Base-by-base conservation (phyloP, 2,329 filamentous ascomycete species). In the Fusarium verticillioides region DNA sequence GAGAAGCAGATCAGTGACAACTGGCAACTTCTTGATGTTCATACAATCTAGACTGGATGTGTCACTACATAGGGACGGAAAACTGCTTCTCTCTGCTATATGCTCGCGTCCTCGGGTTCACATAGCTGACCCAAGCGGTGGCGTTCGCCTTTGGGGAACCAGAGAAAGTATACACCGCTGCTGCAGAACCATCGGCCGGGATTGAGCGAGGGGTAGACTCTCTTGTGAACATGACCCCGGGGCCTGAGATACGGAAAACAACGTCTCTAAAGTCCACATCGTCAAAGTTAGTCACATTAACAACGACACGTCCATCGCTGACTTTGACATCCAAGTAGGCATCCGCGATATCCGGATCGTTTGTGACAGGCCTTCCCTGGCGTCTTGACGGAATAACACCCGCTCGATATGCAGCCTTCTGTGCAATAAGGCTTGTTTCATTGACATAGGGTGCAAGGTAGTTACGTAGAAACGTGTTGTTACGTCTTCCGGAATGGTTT, bases 401-500 rank as follows among this genome's bases (percentile, higher is more conserved):
- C 2, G 56, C 44, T 16, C 56, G 56, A 18, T 50, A 61, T 12
- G 61, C 44, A 32, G 61, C 61, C 6, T 26, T 37, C 26, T 64
- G 61, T 16, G 44, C 61, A 4, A 61, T 28, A 4, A 37, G 37
- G 9, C 61, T 61, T 19, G 61, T 64, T 26, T 1, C 37, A 4
- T 61, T 64, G 5, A 44, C 7, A 3, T 19, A 1, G 10, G 32
- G 5, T 2, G 56, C 37, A 5, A 64, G 56, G 1, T 60, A 64
- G 36, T 64, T 64, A 7, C 56, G 61, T 5, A 64, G 37, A 44
- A 61, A 64, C 23, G 56, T 64, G 8, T 64, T 61, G 30, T 64
- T 64, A 4, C 61, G 30, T 19, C 56, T 32, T 21, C 56, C 61
- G 2, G 56, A 61, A 19, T 26, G 18, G 23, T 63, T 39, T 3